Conservation (phyloP, 2,329 filamentous ascomycete genomes). For the Chrysoporthe deuterocubensis region DNA sequence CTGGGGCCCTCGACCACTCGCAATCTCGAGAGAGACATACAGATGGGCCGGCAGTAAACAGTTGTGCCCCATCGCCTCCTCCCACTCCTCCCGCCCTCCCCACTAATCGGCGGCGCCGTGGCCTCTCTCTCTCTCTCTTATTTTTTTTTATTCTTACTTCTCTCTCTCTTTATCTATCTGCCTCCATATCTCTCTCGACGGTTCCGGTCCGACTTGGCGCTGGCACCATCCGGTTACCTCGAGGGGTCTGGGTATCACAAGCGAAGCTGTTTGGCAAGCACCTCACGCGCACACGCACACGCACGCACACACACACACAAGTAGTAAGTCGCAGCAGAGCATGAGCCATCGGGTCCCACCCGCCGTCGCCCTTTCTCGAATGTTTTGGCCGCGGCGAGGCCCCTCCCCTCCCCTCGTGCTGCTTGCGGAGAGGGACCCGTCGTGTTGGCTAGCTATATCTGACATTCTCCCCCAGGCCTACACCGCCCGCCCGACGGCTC, state of each 20-base stretch:
- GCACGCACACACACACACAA: no score
- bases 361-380: neutral
- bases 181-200: neutral
- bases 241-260: neutral
- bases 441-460: slow-evolving; percentile 2
- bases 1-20: neutral
- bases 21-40: neutral
- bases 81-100: neutral
- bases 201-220: neutral
- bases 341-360: slow-evolving; percentile 2
- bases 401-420: neutral
- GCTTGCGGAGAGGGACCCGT: neutral
- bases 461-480: neutral
- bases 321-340: neutral
- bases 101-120: neutral
- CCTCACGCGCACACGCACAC: neutral
- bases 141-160: neutral
- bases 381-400: neutral
- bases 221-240: slow-evolving; percentile 1
- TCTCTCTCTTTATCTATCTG: neutral
- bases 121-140: neutral
- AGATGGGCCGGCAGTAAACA: slow-evolving; percentile 10
- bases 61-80: neutral
- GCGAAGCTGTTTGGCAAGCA: neutral
- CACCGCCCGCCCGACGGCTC: neutral